These are phyloP conservation scores for Termitomyces sp. DNA, from an alignment of 768 basidiomycete species.

Conservation along the genomic window DNA sequence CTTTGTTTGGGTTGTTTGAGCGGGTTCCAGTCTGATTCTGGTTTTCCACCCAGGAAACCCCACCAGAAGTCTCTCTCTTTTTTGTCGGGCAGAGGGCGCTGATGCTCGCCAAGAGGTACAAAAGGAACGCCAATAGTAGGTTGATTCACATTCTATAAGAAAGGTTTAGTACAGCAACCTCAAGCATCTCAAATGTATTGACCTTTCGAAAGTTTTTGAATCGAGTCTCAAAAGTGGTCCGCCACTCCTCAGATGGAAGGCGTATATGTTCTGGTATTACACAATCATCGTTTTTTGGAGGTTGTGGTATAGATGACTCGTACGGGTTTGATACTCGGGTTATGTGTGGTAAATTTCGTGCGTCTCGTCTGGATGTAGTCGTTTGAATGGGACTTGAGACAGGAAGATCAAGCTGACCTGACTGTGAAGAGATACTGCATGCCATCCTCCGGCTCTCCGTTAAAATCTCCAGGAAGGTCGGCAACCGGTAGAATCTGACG, in stretches of 20 bases:
- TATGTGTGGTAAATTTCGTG: constrained; percentile 57
- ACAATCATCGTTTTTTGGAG: constrained; percentile 15
- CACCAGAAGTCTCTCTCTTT: constrained; percentile 78
- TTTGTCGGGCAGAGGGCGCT: constrained; percentile 58
- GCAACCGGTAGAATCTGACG: constrained; percentile 81
- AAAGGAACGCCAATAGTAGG: constrained; percentile 47
- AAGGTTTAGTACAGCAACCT: constrained; percentile 6
- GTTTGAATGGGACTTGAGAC: not conserved
- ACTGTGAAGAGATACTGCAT: constrained; percentile 81
- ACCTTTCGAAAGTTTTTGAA: constrained; percentile 70
- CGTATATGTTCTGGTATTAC: constrained; percentile 24
- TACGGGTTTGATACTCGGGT: constrained; percentile 72
- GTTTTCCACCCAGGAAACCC: constrained; percentile 67
- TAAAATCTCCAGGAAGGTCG: constrained; percentile 65
- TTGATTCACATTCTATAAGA: constrained; percentile 60
- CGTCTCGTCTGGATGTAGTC: constrained; percentile 55
- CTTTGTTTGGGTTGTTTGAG: constrained; percentile 38
- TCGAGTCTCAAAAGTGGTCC: constrained; percentile 46
- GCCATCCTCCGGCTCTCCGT: constrained; percentile 64
- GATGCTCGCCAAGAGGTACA: constrained; percentile 20
- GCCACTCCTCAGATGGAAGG: constrained; percentile 71
- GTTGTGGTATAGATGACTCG: constrained; percentile 32
- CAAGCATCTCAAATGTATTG: constrained; percentile 8
- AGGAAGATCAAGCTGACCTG: constrained; percentile 40
- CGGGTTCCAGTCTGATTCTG: constrained; percentile 66